A percentile compares a stretch with the other conserved stretches of the same genome.
Evolutionary conservation across 148 eudicot genomes (phyloP).

Genomic region (Polygonum maritimum): DNA sequence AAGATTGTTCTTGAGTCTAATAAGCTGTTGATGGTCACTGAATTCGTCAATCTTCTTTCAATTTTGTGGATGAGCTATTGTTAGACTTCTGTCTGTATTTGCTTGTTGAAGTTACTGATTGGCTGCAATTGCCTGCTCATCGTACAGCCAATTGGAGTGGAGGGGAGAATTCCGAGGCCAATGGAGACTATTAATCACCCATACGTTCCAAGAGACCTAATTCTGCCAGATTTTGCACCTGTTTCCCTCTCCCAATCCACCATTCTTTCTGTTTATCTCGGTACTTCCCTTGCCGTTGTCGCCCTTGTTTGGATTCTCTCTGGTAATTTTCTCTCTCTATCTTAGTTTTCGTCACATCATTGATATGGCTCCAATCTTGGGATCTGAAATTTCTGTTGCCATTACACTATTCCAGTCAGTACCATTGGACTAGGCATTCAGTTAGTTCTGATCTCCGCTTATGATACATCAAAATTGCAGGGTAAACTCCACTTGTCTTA

Average conservation of each 20-base stretch:
- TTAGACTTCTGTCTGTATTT: neutral
- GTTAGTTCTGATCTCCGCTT: neutral
- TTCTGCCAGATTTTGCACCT: slow-evolving; percentile 66
- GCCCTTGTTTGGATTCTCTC: slow-evolving; percentile 54
- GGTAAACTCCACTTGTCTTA: neutral
- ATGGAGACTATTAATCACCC: slow-evolving; percentile 36
- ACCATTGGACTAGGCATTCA: neutral
- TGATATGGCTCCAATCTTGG: neutral
- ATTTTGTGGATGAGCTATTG: neutral
- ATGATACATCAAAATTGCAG: neutral
- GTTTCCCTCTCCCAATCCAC: slow-evolving; percentile 33
- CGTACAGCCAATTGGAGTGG: neutral
- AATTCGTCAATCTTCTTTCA: neutral
- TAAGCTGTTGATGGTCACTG: neutral
- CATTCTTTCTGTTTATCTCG: slow-evolving; percentile 44
- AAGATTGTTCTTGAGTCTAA: neutral
- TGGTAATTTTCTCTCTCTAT: slow-evolving; percentile 25
- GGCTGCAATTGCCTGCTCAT: neutral
- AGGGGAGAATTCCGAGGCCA: neutral
- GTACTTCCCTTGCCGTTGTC: slow-evolving; percentile 34
- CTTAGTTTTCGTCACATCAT: neutral
- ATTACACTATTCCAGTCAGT: too few species aligned
- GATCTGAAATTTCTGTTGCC: neutral
- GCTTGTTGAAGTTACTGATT: neutral
- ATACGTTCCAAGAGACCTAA: slow-evolving; percentile 54